Conservation (phyloP, 2,329 filamentous ascomycete species). For the Pseudopithomyces maydicus region DNA sequence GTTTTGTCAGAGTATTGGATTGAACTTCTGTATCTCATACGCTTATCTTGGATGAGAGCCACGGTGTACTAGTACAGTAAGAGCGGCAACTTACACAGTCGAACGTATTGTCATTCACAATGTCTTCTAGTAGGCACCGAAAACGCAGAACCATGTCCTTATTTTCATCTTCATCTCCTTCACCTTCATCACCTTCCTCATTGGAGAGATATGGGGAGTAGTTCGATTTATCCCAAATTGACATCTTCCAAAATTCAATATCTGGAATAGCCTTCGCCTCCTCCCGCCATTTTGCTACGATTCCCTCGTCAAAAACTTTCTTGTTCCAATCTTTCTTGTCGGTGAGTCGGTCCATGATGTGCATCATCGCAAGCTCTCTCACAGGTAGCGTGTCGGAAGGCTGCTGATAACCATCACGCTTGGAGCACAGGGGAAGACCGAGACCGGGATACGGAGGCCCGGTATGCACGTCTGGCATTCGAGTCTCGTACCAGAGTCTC, state of each 20-base stretch:
- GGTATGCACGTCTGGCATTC: background rate
- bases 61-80: background rate
- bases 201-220: too few species aligned
- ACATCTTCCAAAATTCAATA: conserved; percentile 14
- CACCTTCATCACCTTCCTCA: background rate
- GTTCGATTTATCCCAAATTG: background rate
- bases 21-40: too few species aligned
- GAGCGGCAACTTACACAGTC: conserved; percentile 6
- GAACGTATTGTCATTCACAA: conserved; percentile 5
- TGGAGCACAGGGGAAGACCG: conserved; percentile 16
- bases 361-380: conserved; percentile 45
- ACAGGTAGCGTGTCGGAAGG: conserved; percentile 25
- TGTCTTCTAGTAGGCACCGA: background rate
- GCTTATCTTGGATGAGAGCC: background rate
- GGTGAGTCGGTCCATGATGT: conserved; percentile 46
- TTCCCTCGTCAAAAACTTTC: conserved; percentile 43
- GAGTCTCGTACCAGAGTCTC: background rate
- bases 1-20: too few species aligned
- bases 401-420: conserved; percentile 2
- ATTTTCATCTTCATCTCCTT: background rate
- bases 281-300: conserved; percentile 22
- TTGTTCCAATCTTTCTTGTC: conserved; percentile 47
- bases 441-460: conserved; percentile 14
- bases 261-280: conserved; percentile 14
- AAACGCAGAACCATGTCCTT: background rate